Conservation (phyloP, 176 grass and related monocot genomes). For the Pontederia crassipes region DNA sequence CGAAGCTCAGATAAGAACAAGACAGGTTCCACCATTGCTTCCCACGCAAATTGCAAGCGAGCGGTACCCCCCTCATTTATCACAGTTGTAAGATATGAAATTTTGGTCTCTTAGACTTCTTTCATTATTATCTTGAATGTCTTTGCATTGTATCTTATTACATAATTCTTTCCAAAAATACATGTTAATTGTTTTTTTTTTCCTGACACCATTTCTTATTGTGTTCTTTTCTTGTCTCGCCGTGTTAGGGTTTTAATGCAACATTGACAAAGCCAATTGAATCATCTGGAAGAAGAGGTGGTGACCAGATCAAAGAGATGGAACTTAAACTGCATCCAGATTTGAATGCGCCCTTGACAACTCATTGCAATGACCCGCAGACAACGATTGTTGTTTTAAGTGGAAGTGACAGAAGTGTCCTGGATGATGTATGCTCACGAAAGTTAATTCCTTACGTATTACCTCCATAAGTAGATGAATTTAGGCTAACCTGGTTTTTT, state of each 20-base stretch:
- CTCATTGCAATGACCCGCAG: conserved; percentile 63
- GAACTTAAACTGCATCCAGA: conserved; percentile 97
- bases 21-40: conserved; percentile 84
- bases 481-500: not conserved
- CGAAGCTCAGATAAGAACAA: conserved; percentile 84
- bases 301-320: conserved; percentile 99
- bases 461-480: too few species aligned
- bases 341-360: conserved; percentile 60
- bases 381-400: conserved; percentile 94
- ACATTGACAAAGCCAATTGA: conserved; percentile 91
- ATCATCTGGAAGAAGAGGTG: conserved; percentile 89
- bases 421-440: conserved; percentile 65
- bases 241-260: conserved; percentile 80
- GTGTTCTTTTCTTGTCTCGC: not conserved
- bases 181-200: too few species aligned
- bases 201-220: too few species aligned
- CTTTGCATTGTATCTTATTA: too few species aligned
- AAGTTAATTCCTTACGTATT: not conserved
- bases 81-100: too few species aligned
- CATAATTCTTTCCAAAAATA: too few species aligned
- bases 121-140: too few species aligned
- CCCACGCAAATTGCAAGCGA: conserved; percentile 43
- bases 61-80: too few species aligned
- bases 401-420: conserved; percentile 92
- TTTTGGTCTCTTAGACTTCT: too few species aligned